phyloP scores from a whole-genome alignment of 805 yeast species.

The Isabelozyma gotoi region DNA sequence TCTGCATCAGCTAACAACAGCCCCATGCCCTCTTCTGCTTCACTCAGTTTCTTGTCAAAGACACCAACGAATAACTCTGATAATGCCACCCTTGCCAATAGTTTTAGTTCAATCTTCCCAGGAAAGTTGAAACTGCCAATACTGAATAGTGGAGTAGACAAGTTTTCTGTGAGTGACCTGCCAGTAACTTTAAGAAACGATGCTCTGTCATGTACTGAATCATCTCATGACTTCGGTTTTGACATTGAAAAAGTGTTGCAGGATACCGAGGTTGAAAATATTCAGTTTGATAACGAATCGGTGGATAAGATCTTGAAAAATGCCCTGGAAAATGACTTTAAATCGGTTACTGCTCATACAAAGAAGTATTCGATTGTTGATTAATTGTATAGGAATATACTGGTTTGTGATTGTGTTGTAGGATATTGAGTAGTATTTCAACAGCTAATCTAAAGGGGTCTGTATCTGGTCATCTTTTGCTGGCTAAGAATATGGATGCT shows the following conservation, averaged over 20 bases:
- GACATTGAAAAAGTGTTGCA: background rate
- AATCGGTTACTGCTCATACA: conserved; percentile 7
- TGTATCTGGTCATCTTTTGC: too few species aligned
- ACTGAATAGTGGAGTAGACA: background rate
- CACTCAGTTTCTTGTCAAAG: conserved; percentile 8
- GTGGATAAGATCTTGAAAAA: conserved; percentile 6
- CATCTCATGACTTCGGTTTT: conserved; percentile 3
- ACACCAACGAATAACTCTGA: conserved; percentile 4
- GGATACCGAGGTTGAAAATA: background rate
- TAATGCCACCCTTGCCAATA: conserved; percentile 1
- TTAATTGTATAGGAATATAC: background rate
- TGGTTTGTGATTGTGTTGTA: too few species aligned
- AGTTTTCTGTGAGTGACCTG: conserved; percentile 1
- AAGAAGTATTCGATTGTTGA: background rate
- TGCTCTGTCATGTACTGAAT: background rate
- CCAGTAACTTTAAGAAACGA: conserved; percentile 3
- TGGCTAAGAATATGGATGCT: too few species aligned
- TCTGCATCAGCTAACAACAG: conserved; percentile 66
- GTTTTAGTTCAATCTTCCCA: conserved; percentile 10
- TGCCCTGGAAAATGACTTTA: conserved; percentile 6
- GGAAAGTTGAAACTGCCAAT: background rate
- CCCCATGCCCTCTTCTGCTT: conserved; percentile 16
- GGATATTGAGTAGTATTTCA: too few species aligned
- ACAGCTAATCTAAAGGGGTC: too few species aligned
- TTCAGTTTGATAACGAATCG: conserved; percentile 2